Base-by-base conservation (phyloP, 371 early-diverging fungal genomes). In the Mucor velutinosus region DNA sequence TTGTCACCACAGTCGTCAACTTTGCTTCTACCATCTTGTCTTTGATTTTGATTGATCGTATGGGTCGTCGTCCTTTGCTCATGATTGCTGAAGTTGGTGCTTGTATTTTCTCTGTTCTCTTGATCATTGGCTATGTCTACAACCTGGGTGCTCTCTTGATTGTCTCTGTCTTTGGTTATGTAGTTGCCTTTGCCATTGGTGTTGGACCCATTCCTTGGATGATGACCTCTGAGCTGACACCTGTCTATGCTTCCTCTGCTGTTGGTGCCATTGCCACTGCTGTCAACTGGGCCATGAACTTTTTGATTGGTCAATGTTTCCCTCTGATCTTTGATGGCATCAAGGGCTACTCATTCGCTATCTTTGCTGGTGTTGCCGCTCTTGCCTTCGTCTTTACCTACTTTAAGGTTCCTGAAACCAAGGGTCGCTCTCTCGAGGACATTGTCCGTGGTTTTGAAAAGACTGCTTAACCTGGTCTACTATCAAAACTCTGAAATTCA, bases 141-240 rank as follows among this genome's bases (percentile, higher is more conserved):
- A 67, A 78, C 10, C 53, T 84, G n/a, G 77, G 78, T 8, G 66
- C 77, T 11, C 68, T 92, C 29, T 82, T 92, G 7, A 87, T 86
- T 11, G 82, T 86, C 0, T 81, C 88, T 59, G 81, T 93, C 45
- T 86, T 92, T 70, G 59, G 90, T n/a, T n/a, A n/a, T n/a, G n/a
- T n/a, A n/a, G n/a, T n/a, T n/a, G n/a, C n/a, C n/a, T n/a, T n/a
- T n/a, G n/a, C n/a, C n/a, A n/a, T n/a, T n/a, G n/a, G n/a, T n/a
- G n/a, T n/a, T n/a, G n/a, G n/a, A n/a, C n/a, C 90, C 0, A 90
- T 94, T 59, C 91, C 94, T 12, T 94, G 94, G 91, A 70, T 92
- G 61, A 70, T 92, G 21, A 85, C 86, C 6, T 84, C 89, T 1
- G 92, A 93, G 65, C 71, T 93, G 65, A 79, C 89, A 56, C 89